A percentile compares a stretch with the other conserved stretches of the same genome.
Evolutionary conservation across 1,284 basidiomycete species (phyloP).

Genomic region (Fistulina hepatica): DNA sequence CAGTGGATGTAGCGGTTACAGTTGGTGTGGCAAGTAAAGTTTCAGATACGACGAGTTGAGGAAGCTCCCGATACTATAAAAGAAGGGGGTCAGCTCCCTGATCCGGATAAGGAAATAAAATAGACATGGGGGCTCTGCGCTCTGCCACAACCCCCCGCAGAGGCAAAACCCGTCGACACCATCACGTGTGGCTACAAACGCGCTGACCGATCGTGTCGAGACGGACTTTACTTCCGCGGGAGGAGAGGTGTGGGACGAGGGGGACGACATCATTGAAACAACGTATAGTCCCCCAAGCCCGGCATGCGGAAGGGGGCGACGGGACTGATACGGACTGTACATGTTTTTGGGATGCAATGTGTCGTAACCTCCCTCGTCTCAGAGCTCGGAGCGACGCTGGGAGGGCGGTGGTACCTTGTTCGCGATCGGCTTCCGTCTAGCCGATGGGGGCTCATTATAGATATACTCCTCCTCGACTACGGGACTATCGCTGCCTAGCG

Average conservation of each 20-base stretch:
- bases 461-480: constrained; percentile 67
- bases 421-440: constrained; percentile 67
- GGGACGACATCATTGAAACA: constrained; percentile 59
- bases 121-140: constrained; percentile 25
- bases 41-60: constrained; percentile 52
- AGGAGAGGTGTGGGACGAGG: constrained; percentile 42
- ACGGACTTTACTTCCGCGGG: constrained; percentile 18
- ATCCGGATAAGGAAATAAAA: constrained; percentile 18
- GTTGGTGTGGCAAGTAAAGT: constrained; percentile 56
- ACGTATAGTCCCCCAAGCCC: constrained; percentile 75
- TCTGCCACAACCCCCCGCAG: constrained; percentile 30
- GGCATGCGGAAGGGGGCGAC: constrained; percentile 63
- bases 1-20: constrained; percentile 53
- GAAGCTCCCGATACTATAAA: constrained; percentile 44
- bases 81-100: constrained; percentile 18
- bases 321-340: constrained; percentile 61
- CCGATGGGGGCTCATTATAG: constrained; percentile 61
- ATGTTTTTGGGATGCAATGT: constrained; percentile 36
- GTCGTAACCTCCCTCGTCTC: constrained; percentile 76
- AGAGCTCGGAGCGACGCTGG: constrained; percentile 78
- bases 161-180: constrained; percentile 17
- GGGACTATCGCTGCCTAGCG: constrained; percentile 24
- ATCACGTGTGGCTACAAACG: constrained; percentile 34
- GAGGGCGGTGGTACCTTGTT: constrained; percentile 78
- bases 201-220: constrained; percentile 18